Evolutionary conservation across 352 stramenopile genomes (phyloP).

Genomic region (Globisporangium echinulatum): DNA sequence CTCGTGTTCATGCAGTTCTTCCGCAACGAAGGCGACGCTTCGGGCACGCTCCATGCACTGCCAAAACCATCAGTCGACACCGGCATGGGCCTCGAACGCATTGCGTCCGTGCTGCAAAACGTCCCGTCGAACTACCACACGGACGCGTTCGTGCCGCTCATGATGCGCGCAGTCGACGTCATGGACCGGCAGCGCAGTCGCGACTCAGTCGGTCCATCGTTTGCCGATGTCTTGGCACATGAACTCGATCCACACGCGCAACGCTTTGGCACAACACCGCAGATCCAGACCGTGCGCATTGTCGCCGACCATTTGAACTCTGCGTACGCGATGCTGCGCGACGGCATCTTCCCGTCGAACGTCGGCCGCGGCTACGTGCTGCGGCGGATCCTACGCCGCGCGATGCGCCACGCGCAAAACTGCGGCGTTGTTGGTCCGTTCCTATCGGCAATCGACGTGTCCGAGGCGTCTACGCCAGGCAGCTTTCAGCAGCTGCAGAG

Average conservation of each 20-base stretch:
- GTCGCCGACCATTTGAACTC: slow-evolving; percentile 95
- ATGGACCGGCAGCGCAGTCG: slow-evolving; percentile 30
- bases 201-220: slow-evolving; percentile 9
- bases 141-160: slow-evolving; percentile 93
- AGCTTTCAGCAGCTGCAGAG: slow-evolving; percentile 56
- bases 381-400: slow-evolving; percentile 90
- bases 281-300: slow-evolving; percentile 81
- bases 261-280: slow-evolving; percentile 36
- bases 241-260: slow-evolving; percentile 36
- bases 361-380: slow-evolving; percentile 95
- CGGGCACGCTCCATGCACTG: slow-evolving; percentile 67
- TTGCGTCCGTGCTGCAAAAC: slow-evolving; percentile 93
- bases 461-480: slow-evolving; percentile 25
- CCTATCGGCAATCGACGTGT: slow-evolving; percentile 42
- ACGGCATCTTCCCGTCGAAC: slow-evolving; percentile 94
- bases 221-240: slow-evolving; percentile 28
- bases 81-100: slow-evolving; percentile 95
- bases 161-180: slow-evolving; percentile 36
- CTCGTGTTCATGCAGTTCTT: slow-evolving; percentile 98
- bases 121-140: slow-evolving; percentile 96
- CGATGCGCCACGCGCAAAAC: slow-evolving; percentile 65
- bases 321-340: slow-evolving; percentile 90
- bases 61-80: slow-evolving; percentile 94
- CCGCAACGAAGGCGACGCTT: slow-evolving; percentile 65
- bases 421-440: slow-evolving; percentile 45